These are phyloP conservation scores for Globisporangium abappressorium DNA, from an alignment of 352 stramenopile species.

Conservation along the genomic window DNA sequence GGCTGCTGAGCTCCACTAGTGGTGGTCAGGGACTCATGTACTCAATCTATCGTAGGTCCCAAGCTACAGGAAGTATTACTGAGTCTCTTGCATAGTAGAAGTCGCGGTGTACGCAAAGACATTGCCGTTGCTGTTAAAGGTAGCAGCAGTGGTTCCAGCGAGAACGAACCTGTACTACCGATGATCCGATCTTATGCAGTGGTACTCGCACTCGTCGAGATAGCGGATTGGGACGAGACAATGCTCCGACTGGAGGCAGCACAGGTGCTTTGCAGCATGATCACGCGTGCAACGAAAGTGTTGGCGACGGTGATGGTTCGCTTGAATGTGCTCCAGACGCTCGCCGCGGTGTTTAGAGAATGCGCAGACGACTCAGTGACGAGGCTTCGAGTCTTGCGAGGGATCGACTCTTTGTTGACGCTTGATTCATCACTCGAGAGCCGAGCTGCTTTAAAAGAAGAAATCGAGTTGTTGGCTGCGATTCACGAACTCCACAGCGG, in stretches of 20 bases:
- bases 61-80: conserved; percentile 76
- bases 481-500: no score
- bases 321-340: conserved; percentile 48
- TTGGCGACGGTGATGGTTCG: conserved; percentile 65
- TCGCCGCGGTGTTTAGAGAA: no score
- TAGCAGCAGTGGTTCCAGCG: conserved; percentile 42
- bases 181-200: conserved; percentile 75
- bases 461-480: no score
- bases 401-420: no score
- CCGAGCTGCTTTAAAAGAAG: no score
- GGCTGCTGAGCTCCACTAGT: conserved; percentile 78
- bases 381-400: no score
- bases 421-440: no score
- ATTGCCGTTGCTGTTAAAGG: conserved; percentile 86
- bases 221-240: conserved; percentile 82
- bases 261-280: conserved; percentile 85
- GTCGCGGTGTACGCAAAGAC: conserved; percentile 74
- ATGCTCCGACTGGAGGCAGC: conserved; percentile 76
- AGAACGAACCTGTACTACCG: conserved; percentile 66
- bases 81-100: conserved; percentile 74
- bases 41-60: conserved; percentile 69
- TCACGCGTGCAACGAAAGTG: conserved; percentile 55
- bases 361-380: no score
- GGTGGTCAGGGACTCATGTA: conserved; percentile 64
- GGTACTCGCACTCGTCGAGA: conserved; percentile 59